Evolutionary conservation across 1,139 yeast genomes (phyloP).

Genomic region (Blastobotrys aristatus): DNA sequence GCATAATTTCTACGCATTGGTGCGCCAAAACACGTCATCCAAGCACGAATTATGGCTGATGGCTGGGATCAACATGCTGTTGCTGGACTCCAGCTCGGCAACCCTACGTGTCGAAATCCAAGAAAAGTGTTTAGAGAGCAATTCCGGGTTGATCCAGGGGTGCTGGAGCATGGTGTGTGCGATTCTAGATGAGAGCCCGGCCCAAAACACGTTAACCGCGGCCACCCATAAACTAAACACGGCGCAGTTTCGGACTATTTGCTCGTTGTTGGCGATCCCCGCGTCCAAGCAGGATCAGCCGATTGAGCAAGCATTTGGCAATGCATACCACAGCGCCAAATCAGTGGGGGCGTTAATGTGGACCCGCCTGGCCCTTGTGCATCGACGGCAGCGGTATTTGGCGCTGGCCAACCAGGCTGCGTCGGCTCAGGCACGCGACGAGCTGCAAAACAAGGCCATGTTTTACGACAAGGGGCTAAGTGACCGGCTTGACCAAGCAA

Average conservation of each 20-base stretch:
- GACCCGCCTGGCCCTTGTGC: constrained; percentile 3
- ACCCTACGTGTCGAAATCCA: background rate
- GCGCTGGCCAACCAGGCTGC: background rate
- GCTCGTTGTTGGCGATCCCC: background rate
- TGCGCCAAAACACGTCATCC: background rate
- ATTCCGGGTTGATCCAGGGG: background rate
- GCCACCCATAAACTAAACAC: background rate
- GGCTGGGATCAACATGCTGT: constrained; percentile 6
- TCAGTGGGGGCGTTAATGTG: background rate
- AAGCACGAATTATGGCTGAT: constrained; percentile 7
- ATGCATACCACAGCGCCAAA: constrained; percentile 3
- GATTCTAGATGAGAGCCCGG: background rate
- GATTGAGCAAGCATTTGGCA: constrained; percentile 5
- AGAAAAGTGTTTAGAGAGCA: background rate
- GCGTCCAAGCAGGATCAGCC: background rate
- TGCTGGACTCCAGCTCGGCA: background rate
- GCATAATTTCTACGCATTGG: background rate
- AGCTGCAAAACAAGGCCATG: background rate
- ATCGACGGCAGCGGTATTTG: constrained; percentile 6
- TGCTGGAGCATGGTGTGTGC: background rate
- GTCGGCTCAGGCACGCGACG: background rate
- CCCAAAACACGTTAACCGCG: background rate
- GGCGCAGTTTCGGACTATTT: background rate
- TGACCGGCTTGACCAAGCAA: background rate
- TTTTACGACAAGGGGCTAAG: background rate